Base-by-base conservation (phyloP, 2,329 filamentous ascomycete genomes). In the Magnaporthales sp. region DNA sequence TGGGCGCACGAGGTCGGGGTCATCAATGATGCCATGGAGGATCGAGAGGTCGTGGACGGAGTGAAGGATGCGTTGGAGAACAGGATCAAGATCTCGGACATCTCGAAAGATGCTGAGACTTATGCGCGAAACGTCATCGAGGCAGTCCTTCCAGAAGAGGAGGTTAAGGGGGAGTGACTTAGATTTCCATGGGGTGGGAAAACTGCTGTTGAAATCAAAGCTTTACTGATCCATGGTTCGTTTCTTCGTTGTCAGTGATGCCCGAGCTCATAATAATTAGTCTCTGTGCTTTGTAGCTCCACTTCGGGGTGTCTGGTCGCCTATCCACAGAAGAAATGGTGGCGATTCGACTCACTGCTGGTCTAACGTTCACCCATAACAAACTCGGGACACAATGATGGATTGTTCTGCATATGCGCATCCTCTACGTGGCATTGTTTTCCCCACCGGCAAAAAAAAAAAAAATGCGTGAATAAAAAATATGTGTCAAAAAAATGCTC, bases 1-100 rank as follows among this genome's bases (percentile, higher is more conserved):
- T 98, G 94, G 94, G 80, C 82, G 10, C 89, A 89, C 61, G 92
- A 97, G 79, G 89, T 87, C 7, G 80, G 84, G 65, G 76, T 92
- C 31, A 92, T 91, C 84, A 80, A 84, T 46, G 87, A 90, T 72
- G 87, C 91, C 27, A 90, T 96, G 84, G 90, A 93, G 80, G 90
- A 94, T 69, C 83, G 87, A 68, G 89, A 91, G 69, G 91, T 93
- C 8, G 79, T 91, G 46, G 87, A 89, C 72, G 86, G 89, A 65
- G 84, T 92, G 68, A 88, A 90, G 68, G 84, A 87, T 74, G 90
- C 88, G 11, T 76, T 93, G 70, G 79, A 80, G 72, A 85, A 83
- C 69, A 83, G 87, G 66, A 83, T 92, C 68, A 83, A 92, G 73
- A 84, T 92, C 26, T 76, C 78, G 54, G 79, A 77, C 30, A 84